These are phyloP conservation scores for Populus deltoides DNA, from an alignment of 345 rosid species.

Conservation along the genomic window DNA sequence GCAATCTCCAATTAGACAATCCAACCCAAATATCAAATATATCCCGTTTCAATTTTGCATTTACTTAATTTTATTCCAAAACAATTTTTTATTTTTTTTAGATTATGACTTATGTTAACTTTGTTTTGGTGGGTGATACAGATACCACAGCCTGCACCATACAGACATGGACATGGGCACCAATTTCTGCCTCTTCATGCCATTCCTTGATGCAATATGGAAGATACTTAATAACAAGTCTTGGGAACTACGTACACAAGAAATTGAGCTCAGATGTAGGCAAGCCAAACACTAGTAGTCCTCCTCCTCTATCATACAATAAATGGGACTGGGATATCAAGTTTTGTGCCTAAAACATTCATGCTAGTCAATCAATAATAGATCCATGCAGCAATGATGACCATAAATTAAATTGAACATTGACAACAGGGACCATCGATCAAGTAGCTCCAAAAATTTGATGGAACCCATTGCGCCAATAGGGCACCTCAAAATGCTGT, in stretches of 20 bases:
- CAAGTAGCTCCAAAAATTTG: neutral
- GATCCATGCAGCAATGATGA: neutral
- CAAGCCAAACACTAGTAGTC: slow-evolving; percentile 15
- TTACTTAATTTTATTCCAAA: too few relatives aligned
- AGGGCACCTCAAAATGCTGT: neutral
- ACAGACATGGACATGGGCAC: slow-evolving; percentile 60
- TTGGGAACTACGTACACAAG: slow-evolving; percentile 71
- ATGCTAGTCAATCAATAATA: neutral
- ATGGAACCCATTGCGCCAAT: neutral
- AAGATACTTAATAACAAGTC: slow-evolving; percentile 65
- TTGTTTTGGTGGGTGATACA: slow-evolving; percentile 19
- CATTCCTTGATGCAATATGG: slow-evolving; percentile 73
- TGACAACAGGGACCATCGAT: neutral
- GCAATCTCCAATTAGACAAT: neutral
- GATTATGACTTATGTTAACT: too few relatives aligned
- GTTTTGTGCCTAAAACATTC: neutral
- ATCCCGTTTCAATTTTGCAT: too few relatives aligned
- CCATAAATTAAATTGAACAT: neutral
- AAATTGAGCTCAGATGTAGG: slow-evolving; percentile 48
- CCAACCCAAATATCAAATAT: neutral
- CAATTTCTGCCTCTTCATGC: slow-evolving; percentile 97
- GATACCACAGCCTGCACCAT: slow-evolving; percentile 90
- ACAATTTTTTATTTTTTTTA: too few relatives aligned
- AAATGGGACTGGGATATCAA: neutral
- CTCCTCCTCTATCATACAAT: neutral